Percentiles rank a stretch among this genome's conserved stretches.
Evolutionary conservation across 139 green algal species (phyloP).

Genomic region (Tetradesmus lagerheimii): DNA sequence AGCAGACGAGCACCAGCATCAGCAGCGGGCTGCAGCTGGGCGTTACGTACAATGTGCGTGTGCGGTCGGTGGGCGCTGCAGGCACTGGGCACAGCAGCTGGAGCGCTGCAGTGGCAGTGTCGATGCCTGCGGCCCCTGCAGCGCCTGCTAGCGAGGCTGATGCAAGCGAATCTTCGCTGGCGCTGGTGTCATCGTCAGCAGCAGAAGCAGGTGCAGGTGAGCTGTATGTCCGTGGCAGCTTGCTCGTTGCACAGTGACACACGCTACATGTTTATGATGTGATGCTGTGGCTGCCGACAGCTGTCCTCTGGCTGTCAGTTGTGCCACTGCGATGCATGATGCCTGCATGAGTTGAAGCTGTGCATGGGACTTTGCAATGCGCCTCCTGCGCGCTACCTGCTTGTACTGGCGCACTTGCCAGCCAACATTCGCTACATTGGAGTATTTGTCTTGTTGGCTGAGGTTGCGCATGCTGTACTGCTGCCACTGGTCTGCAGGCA

Average conservation of each 20-base stretch:
- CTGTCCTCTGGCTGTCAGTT: too few relatives aligned
- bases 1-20: slow-evolving; percentile 23
- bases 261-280: neutral
- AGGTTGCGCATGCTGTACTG: neutral
- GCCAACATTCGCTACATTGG: too few relatives aligned
- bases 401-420: too few relatives aligned
- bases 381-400: too few relatives aligned
- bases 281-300: too few relatives aligned
- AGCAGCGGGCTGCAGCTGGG: slow-evolving; percentile 48
- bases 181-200: neutral
- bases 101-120: slow-evolving; percentile 55
- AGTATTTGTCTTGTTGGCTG: too few relatives aligned
- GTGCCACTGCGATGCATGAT: too few relatives aligned
- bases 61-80: slow-evolving; percentile 68
- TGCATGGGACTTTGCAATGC: too few relatives aligned
- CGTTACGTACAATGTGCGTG: slow-evolving; percentile 53
- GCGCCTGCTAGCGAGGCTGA: neutral
- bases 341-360: too few relatives aligned
- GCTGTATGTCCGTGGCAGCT: neutral
- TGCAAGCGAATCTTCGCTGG: neutral
- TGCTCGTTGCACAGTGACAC: neutral
- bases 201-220: neutral
- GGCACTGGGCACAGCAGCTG: slow-evolving; percentile 71
- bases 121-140: slow-evolving; percentile 20
- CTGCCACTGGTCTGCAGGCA: neutral